phyloP scores from a whole-genome alignment of 768 basidiomycete species.

The Cubamyces sp. region DNA sequence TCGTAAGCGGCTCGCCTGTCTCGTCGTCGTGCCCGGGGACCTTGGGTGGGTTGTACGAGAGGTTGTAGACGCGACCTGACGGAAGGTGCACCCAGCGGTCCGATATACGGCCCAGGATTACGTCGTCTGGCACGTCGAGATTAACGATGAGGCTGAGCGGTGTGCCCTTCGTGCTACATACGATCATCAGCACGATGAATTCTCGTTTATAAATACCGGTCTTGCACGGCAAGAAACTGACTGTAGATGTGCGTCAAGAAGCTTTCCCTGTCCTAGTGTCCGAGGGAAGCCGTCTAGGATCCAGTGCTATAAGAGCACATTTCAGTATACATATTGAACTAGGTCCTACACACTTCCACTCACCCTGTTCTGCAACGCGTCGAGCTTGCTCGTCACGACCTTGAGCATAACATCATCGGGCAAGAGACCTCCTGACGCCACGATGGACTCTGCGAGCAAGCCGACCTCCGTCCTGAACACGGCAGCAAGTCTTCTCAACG shows the following conservation, averaged over 20 bases:
- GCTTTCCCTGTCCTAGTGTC: conserved; percentile 79
- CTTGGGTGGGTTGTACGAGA: conserved; percentile 84
- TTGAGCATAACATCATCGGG: conserved; percentile 82
- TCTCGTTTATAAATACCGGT: neutral
- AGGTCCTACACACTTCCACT: conserved; percentile 17
- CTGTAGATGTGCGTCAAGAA: conserved; percentile 79
- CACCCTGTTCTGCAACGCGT: conserved; percentile 67
- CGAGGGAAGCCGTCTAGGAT: conserved; percentile 93
- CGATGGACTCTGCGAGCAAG: conserved; percentile 71
- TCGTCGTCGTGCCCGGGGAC: conserved; percentile 80
- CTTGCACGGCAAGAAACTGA: conserved; percentile 37
- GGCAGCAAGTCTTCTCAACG: neutral
- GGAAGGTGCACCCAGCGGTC: conserved; percentile 90
- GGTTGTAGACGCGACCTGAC: conserved; percentile 90
- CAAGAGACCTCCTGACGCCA: conserved; percentile 76
- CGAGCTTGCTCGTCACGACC: conserved; percentile 74
- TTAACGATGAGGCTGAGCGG: conserved; percentile 84
- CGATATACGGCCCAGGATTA: conserved; percentile 84
- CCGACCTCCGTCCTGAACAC: conserved; percentile 67
- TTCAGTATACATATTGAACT: too few species aligned
- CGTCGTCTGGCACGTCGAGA: conserved; percentile 84
- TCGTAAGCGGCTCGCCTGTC: conserved; percentile 87
- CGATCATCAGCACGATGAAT: neutral
- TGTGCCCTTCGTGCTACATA: conserved; percentile 55
- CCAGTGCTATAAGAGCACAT: conserved; percentile 65